Conservation (phyloP, 352 stramenopile genomes). For the Globisporangium barbulae region DNA sequence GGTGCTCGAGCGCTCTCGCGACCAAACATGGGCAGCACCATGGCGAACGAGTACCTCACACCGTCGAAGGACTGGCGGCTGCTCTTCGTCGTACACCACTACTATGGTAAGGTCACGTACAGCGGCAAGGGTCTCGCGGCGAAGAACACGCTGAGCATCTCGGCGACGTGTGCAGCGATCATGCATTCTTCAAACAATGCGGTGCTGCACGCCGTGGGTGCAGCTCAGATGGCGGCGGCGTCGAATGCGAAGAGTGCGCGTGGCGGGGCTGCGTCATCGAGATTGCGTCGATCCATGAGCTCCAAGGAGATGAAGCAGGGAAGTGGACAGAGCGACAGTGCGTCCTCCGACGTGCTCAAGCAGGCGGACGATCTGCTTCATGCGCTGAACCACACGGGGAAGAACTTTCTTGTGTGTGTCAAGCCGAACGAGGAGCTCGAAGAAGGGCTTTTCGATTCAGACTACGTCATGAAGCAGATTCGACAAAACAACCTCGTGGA, state of each 20-base stretch:
- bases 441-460: conserved; percentile 62
- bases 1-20: conserved; percentile 40
- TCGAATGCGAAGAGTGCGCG: conserved; percentile 41
- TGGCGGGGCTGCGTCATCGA: conserved; percentile 20
- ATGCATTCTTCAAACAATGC: conserved; percentile 85
- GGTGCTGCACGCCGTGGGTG: conserved; percentile 64
- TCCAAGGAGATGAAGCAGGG: conserved; percentile 34
- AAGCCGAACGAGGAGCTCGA: conserved; percentile 69
- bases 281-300: conserved; percentile 47
- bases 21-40: conserved; percentile 53
- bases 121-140: conserved; percentile 61
- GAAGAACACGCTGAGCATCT: conserved; percentile 76
- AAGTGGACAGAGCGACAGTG: conserved; percentile 30
- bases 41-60: conserved; percentile 61
- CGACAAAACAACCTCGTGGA: conserved; percentile 66
- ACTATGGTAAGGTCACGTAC: conserved; percentile 71
- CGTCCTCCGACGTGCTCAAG: conserved; percentile 55
- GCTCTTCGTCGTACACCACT: conserved; percentile 75
- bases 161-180: conserved; percentile 73
- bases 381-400: conserved; percentile 66
- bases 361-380: conserved; percentile 67
- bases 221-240: conserved; percentile 57
- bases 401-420: conserved; percentile 82
- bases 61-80: conserved; percentile 75
- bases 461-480: conserved; percentile 71